phyloP scores from a whole-genome alignment of 2,329 filamentous ascomycete genomes.

The Colletotrichum sp. region DNA sequence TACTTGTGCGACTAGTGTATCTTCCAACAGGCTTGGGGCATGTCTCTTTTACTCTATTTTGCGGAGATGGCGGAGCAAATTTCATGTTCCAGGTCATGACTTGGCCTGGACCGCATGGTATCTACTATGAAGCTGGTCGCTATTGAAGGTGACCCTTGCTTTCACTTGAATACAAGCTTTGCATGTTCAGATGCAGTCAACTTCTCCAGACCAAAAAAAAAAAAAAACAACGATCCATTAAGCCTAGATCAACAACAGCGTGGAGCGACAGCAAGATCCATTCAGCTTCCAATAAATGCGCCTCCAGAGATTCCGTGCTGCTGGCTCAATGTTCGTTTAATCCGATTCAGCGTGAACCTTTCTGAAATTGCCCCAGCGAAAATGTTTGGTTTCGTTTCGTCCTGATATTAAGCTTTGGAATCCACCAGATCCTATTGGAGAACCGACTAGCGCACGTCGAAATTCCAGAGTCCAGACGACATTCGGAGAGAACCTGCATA shows the following conservation, averaged over 20 bases:
- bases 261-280: background rate
- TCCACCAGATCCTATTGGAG: background rate
- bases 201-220: background rate
- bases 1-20: background rate
- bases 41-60: background rate
- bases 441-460: background rate
- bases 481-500: background rate
- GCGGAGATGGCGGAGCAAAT: background rate
- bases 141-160: background rate
- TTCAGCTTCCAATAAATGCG: background rate
- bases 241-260: background rate
- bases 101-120: background rate
- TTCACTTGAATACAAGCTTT: background rate
- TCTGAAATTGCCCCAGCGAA: background rate
- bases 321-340: background rate
- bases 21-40: background rate
- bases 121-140: background rate
- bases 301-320: background rate
- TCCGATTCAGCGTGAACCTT: background rate
- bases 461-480: background rate
- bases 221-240: background rate
- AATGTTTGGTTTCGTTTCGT: background rate
- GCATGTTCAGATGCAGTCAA: background rate
- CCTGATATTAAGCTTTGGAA: background rate
- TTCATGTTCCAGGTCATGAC: background rate